Evolutionary conservation across 2,329 filamentous ascomycete genomes (phyloP), one percentile per base, ranked within the genome.

Genomic region (Nigrograna mackinnonii): DNA sequence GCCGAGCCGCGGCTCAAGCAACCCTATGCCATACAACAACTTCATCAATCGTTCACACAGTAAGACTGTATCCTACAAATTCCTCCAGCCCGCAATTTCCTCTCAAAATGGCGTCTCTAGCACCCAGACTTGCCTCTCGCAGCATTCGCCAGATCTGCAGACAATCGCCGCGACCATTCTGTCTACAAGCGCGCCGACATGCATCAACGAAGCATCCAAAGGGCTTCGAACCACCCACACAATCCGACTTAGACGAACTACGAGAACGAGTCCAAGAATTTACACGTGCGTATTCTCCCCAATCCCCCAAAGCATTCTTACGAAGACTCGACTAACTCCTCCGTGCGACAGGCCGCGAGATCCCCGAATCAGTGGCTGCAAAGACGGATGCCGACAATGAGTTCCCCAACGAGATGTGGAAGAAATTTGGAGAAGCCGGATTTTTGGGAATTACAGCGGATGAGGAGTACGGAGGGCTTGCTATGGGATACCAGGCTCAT

Each of bases 401-500:
- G 36, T 99, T 99, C 68, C 94, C 94, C 3, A 79, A 83, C 37
- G 84, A 87, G 5, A 92, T 99, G 86, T 99, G 94, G 94, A 78
- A 79, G 67, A 96, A 96, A 73, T 77, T 99, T 37, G 94, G 94
- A 49, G 87, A 91, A 52, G 94, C 94, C 22, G 94, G 83, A 62
- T 87, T 97, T 56, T 79, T 97, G 20, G 94, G 94, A 45, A 89
- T 96, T 59, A 97, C 94, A 6, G 94, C 90, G 14, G 89, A 96
- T 60, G 91, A 96, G 71, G 86, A 90, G 42, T 90, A 94, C 39
- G 94, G 94, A 26, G 94, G 92, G 2, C 71, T 97, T 34, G 89
- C 79, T 1, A 86, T 97, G 84, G 94, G 94, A 9, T 99, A 97
- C 70, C 92, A 97, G 74, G 92, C 94, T 33, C 94, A 99, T 72